Evolutionary conservation across 345 rosid species (phyloP).

Genomic region (Microcos paniculata): DNA sequence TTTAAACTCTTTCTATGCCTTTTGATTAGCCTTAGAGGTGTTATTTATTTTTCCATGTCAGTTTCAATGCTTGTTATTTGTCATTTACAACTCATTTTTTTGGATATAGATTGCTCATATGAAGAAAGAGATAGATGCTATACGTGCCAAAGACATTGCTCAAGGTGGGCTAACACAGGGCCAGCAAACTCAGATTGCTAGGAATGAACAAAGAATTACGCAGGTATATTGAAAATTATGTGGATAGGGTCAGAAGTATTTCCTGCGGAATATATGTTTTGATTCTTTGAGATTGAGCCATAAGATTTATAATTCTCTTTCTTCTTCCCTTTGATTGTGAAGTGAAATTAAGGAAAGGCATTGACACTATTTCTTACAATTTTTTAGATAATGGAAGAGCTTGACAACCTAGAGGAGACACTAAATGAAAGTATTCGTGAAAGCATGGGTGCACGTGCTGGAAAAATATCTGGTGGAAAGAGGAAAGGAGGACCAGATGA

Average conservation of each 20-base stretch:
- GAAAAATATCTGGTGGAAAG: constrained; percentile 46
- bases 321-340: constrained; percentile 2
- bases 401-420: constrained; percentile 96
- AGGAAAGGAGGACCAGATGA: constrained; percentile 58
- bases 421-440: constrained; percentile 88
- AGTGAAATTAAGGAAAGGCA: neutral
- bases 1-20: neutral
- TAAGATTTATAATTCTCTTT: neutral
- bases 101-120: constrained; percentile 77
- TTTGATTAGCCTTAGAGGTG: neutral
- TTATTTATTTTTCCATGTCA: neutral
- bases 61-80: neutral
- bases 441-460: constrained; percentile 83
- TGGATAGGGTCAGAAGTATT: constrained; percentile 11
- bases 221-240: constrained; percentile 59
- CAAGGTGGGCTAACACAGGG: constrained; percentile 99
- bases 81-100: neutral
- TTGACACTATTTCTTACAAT: constrained; percentile 3
- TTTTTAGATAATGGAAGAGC: constrained; percentile 80
- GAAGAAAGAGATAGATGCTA: constrained; percentile 94
- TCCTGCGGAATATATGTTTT: neutral
- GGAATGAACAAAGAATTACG: constrained; percentile 88
- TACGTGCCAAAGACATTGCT: constrained; percentile 89
- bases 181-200: constrained; percentile 97
- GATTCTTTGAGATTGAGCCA: neutral